Conservation (phyloP, 1,284 basidiomycete genomes). For the Ustilago cynodontis region DNA sequence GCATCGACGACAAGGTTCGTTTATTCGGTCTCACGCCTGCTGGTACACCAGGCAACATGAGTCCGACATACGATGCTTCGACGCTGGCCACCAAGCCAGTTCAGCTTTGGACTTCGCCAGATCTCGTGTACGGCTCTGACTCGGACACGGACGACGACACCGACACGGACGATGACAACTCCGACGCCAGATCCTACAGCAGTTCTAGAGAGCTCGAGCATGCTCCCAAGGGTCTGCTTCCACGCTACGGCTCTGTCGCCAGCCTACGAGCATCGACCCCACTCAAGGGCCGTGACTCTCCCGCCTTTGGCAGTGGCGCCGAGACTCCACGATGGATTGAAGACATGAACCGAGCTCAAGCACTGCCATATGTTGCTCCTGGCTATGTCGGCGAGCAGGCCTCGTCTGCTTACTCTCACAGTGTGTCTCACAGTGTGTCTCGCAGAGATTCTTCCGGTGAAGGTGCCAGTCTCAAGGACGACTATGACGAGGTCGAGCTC, state of each 20-base stretch:
- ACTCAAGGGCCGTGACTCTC: conserved; percentile 19
- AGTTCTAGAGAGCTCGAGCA: conserved; percentile 20
- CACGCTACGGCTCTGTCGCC: conserved; percentile 31
- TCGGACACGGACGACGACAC: conserved; percentile 30
- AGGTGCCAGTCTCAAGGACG: conserved; percentile 7
- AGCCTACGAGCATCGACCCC: conserved; percentile 10
- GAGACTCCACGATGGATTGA: conserved; percentile 52
- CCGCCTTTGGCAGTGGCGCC: conserved; percentile 19
- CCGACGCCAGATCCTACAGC: conserved; percentile 26
- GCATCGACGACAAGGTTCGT: conserved; percentile 33
- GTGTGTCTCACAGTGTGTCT: conserved; percentile 15
- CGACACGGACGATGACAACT: conserved; percentile 23
- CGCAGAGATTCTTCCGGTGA: conserved; percentile 16
- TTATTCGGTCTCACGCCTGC: conserved; percentile 19
- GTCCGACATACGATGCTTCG: conserved; percentile 7
- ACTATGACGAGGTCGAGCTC: conserved; percentile 40
- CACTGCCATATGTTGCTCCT: conserved; percentile 47
- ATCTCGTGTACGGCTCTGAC: conserved; percentile 53
- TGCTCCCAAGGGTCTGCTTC: conserved; percentile 11
- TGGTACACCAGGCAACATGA: conserved; percentile 23
- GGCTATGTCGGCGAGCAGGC: conserved; percentile 24
- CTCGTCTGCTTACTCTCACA: conserved; percentile 22
- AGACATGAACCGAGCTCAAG: conserved; percentile 36
- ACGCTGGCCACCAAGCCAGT: conserved; percentile 19
- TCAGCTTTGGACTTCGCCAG: conserved; percentile 45